Evolutionary conservation across 148 eudicot species (phyloP).

Genomic region (Camellia granthamiana): DNA sequence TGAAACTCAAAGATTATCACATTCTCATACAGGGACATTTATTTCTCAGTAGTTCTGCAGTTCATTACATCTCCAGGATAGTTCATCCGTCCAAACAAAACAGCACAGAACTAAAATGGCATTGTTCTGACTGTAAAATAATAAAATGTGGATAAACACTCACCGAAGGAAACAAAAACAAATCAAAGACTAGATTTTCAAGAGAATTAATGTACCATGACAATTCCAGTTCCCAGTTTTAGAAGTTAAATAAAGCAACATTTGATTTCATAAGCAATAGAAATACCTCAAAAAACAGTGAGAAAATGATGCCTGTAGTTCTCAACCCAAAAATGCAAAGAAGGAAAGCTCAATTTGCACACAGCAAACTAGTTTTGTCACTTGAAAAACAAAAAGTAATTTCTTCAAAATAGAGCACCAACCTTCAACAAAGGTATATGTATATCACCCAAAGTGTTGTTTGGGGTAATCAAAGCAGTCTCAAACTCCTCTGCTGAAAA

Average conservation of each 20-base stretch:
- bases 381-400: not conserved
- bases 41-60: not conserved
- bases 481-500: conserved; percentile 85
- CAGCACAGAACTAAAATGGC: not conserved
- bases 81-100: not conserved
- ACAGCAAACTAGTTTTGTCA: no score
- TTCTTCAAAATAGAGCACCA: conserved; percentile 21
- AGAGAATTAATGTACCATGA: not conserved
- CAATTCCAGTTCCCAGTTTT: not conserved
- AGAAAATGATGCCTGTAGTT: not conserved
- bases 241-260: not conserved
- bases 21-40: not conserved
- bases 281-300: not conserved
- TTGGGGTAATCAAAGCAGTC: conserved; percentile 72
- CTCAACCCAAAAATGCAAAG: not conserved
- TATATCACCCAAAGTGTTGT: conserved; percentile 61
- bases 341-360: not conserved
- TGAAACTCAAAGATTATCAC: not conserved
- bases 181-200: not conserved
- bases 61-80: not conserved
- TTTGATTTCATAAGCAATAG: not conserved
- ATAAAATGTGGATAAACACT: not conserved
- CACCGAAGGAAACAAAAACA: not conserved
- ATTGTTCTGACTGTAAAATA: not conserved
- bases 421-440: conserved; percentile 91